These are phyloP conservation scores for Penicillium sp. DNA, from an alignment of 2,329 filamentous ascomycete genomes.

Conservation along the genomic window DNA sequence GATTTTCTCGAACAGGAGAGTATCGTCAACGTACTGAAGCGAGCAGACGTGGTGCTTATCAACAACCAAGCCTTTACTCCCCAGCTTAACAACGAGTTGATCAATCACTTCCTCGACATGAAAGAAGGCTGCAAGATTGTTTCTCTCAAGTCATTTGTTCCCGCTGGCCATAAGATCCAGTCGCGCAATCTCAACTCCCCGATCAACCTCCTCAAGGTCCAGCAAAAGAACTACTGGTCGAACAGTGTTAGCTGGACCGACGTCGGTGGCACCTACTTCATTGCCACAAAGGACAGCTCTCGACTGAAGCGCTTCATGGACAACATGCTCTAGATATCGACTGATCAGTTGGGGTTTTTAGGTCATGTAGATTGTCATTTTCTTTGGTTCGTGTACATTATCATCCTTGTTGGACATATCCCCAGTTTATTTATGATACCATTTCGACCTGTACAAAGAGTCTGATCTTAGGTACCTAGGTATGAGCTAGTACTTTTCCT, in stretches of 20 bases:
- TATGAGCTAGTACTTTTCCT: neutral
- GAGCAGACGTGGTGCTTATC: constrained; percentile 91
- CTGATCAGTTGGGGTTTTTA: constrained; percentile 8
- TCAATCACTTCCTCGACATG: constrained; percentile 86
- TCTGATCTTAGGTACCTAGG: neutral
- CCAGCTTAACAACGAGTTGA: constrained; percentile 74
- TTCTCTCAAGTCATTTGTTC: constrained; percentile 86
- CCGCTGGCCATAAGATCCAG: constrained; percentile 70
- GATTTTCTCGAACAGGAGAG: constrained; percentile 72
- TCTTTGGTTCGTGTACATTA: constrained; percentile 20
- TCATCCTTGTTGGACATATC: constrained; percentile 19
- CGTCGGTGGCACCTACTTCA: constrained; percentile 76
- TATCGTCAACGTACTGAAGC: constrained; percentile 69
- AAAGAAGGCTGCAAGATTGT: constrained; percentile 88
- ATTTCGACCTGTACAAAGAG: constrained; percentile 15
- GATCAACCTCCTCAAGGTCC: constrained; percentile 73
- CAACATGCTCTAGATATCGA: constrained; percentile 26
- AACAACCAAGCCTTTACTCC: constrained; percentile 97
- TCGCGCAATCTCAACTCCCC: constrained; percentile 72
- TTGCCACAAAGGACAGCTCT: constrained; percentile 70
- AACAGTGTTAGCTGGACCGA: constrained; percentile 85
- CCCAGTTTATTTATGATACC: constrained; percentile 16
- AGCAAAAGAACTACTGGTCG: constrained; percentile 65
- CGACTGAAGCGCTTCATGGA: constrained; percentile 50
- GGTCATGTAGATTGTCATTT: constrained; percentile 6